Base-by-base conservation (phyloP, 768 basidiomycete species). In the Aureoboletus auriporus region DNA sequence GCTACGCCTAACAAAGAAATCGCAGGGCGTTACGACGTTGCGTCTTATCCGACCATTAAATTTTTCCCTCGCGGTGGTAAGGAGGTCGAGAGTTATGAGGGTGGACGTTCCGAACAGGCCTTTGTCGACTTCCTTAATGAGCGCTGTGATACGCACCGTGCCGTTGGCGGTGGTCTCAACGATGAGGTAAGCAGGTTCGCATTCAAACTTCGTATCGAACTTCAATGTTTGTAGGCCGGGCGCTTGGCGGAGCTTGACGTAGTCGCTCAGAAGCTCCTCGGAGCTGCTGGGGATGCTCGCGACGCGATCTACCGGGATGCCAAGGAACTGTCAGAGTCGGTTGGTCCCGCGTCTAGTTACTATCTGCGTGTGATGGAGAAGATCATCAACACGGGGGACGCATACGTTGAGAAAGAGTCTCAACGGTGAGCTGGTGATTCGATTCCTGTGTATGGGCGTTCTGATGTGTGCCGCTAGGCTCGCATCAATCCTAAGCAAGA, bases 301-400 rank as follows among this genome's bases (percentile, higher is more conserved):
- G 67, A 77, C 34, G 65, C 75, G n/a, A 68, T 96, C 49, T 75
- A 82, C 55, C 69, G 82, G 57, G 81, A 90, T 52, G 91, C 91
- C 23, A 63, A 70, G 29, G 62, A 60, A 0, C 64, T 89, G 39
- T 55, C 67, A n/a, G 44, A 49, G 6, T 78, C 80, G 14, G 71
- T 77, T 35, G 80, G 81, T 27, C 71, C 63, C 6, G 69, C 75
- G 20, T 79, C 83, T 14, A 77, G 80, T 58, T 87, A 93, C 67
- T 99, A 99, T 68, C 56, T 93, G 49, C 84, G 85, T 51, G 83
- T 93, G 37, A 94, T 97, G 90, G 83, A 90, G 69, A 93, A 95
- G 69, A 73, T 93, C 6, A 70, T 81, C 23, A 81, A 77, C 50
- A 78, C 82, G 41, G 75, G 82, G 27, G 84, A 84, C 57, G 78